These are phyloP conservation scores for Aspergillus funiculosus DNA, from an alignment of 495 filamentous ascomycete species.

Conservation along the genomic window DNA sequence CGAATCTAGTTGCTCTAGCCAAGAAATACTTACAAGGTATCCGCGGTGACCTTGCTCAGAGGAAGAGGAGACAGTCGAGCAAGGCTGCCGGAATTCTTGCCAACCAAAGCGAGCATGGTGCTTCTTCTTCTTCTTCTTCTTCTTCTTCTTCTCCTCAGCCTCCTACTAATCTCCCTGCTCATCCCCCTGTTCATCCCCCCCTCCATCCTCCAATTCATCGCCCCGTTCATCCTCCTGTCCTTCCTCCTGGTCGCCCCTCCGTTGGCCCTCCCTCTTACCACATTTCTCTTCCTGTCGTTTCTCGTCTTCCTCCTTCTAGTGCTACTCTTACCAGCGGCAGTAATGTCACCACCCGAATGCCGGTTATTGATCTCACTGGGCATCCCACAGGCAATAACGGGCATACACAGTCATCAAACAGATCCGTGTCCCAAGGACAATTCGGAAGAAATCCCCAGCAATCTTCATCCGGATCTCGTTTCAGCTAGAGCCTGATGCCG, in stretches of 20 bases:
- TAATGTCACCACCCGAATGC: neutral
- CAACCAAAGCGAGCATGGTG: neutral
- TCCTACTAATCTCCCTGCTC: no score
- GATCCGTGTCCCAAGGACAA: no score
- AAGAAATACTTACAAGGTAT: slow-evolving; percentile 52
- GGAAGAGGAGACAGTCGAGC: slow-evolving; percentile 30
- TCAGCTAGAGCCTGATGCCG: no score
- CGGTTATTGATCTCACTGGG: slow-evolving; percentile 1
- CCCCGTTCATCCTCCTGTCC: no score
- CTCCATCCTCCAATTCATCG: no score
- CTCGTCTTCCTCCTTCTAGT: neutral
- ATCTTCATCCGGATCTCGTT: no score
- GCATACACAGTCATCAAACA: no score
- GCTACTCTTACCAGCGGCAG: neutral
- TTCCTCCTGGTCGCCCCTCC: no score
- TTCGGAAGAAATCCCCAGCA: no score
- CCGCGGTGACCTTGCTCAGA: slow-evolving; percentile 44
- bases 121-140: neutral
- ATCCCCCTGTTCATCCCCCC: no score
- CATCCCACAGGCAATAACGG: neutral
- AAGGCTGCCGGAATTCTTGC: slow-evolving; percentile 7
- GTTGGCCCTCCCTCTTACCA: no score
- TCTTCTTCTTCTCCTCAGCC: neutral
- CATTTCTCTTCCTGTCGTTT: no score
- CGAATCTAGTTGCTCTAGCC: slow-evolving; percentile 45